Conservation (phyloP, 257 asterid species). For the Solanum virginianum region DNA sequence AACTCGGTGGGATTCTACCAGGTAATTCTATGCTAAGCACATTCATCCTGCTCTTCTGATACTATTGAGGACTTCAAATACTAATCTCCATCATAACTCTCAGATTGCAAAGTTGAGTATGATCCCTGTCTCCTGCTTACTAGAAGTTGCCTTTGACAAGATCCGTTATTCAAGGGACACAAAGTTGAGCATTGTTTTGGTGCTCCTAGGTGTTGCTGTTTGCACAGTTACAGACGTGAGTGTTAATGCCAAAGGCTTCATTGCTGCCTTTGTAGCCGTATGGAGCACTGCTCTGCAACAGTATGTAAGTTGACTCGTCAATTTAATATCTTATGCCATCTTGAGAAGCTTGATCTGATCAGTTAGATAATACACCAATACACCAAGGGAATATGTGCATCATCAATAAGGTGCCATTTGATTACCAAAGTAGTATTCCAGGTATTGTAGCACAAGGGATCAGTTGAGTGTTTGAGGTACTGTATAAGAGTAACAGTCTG, state of each 20-base stretch:
- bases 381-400: background rate
- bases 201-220: constrained; percentile 87
- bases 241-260: constrained; percentile 79
- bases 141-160: constrained; percentile 45
- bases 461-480: background rate
- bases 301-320: constrained; percentile 56
- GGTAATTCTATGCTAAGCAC: constrained; percentile 30
- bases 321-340: background rate
- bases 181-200: constrained; percentile 75
- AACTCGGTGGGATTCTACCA: constrained; percentile 98
- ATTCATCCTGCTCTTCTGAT: background rate
- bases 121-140: constrained; percentile 93
- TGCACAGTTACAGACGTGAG: constrained; percentile 94
- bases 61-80: background rate
- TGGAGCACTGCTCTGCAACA: constrained; percentile 95
- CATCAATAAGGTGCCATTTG: background rate
- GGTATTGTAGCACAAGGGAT: background rate
- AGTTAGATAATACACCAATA: background rate
- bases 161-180: constrained; percentile 68
- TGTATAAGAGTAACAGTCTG: background rate
- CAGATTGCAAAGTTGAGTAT: constrained; percentile 97
- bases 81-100: constrained; percentile 13
- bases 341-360: background rate
- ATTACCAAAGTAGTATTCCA: background rate
- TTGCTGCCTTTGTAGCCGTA: constrained; percentile 87